Percentiles rank a stretch among this genome's conserved stretches.
Evolutionary conservation across 257 asterid species (phyloP).

Genomic region (Leptodermis oblonga): DNA sequence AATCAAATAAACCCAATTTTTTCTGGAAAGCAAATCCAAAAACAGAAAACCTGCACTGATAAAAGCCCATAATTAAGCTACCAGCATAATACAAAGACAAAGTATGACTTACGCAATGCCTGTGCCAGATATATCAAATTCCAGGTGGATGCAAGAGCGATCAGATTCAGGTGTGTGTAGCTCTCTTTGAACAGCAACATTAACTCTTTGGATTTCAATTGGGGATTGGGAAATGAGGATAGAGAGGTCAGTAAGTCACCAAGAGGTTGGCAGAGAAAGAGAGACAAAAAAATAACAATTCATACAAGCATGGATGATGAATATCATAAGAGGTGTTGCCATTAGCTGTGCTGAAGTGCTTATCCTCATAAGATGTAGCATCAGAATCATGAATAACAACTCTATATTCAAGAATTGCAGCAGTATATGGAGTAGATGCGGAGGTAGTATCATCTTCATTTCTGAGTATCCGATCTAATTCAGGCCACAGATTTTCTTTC

Average conservation of each 20-base stretch:
- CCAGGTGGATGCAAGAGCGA: slow-evolving; percentile 83
- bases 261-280: slow-evolving; percentile 5
- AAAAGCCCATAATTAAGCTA: background rate
- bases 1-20: background rate
- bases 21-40: background rate
- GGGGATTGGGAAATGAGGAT: slow-evolving; percentile 6
- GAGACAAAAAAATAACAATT: background rate
- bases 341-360: slow-evolving; percentile 37
- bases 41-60: background rate
- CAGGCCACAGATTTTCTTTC: slow-evolving; percentile 69
- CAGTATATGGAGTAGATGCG: slow-evolving; percentile 59
- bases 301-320: slow-evolving; percentile 79
- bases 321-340: slow-evolving; percentile 58
- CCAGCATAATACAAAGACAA: background rate
- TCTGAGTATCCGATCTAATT: slow-evolving; percentile 53
- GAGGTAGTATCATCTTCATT: slow-evolving; percentile 47
- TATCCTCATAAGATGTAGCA: slow-evolving; percentile 32
- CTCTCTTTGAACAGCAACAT: slow-evolving; percentile 70
- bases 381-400: slow-evolving; percentile 47
- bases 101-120: slow-evolving; percentile 47
- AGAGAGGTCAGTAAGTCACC: slow-evolving; percentile 19
- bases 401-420: slow-evolving; percentile 61
- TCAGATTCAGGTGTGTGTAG: slow-evolving; percentile 70
- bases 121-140: slow-evolving; percentile 60
- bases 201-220: slow-evolving; percentile 37